These are phyloP conservation scores for Aethionema arabicum DNA, from an alignment of 345 rosid genomes.

Conservation along the genomic window DNA sequence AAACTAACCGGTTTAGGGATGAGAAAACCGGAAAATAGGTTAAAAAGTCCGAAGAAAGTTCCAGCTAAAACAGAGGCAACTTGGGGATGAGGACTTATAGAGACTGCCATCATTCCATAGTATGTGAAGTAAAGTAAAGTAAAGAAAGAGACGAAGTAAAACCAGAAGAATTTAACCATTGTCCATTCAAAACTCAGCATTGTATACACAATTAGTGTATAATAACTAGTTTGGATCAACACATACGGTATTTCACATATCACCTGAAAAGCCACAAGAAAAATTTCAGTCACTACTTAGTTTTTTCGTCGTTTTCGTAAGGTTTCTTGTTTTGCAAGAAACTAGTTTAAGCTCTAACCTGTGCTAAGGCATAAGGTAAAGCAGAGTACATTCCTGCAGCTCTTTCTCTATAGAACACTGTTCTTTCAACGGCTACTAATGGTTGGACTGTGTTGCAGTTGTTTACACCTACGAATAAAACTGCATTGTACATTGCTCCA, in stretches of 20 bases:
- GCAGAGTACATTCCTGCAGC: conserved; percentile 78
- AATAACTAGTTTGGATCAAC: conserved; percentile 59
- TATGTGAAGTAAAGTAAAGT: conserved; percentile 93
- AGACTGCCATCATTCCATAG: conserved; percentile 93
- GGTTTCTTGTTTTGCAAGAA: too few species aligned
- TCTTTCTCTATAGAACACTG: conserved; percentile 69
- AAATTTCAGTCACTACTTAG: too few species aligned
- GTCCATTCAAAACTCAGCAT: conserved; percentile 86
- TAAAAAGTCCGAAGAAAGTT: conserved; percentile 72
- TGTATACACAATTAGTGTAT: conserved; percentile 61
- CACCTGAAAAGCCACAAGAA: too few species aligned
- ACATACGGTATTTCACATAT: conserved; percentile 67
- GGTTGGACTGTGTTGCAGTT: conserved; percentile 72
- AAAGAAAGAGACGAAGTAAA: conserved; percentile 76
- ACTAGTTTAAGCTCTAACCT: conserved; percentile 33
- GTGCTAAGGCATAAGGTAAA: conserved; percentile 67
- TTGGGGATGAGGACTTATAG: conserved; percentile 84
- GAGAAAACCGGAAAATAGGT: conserved; percentile 85
- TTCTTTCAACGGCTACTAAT: conserved; percentile 61
- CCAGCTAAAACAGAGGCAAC: conserved; percentile 73
- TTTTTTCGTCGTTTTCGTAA: too few species aligned
- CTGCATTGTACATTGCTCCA: conserved; percentile 68
- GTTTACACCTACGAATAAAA: conserved; percentile 62
- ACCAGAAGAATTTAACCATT: conserved; percentile 72
- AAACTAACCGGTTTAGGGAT: conserved; percentile 73